Conservation (phyloP, 225 moss, liverwort and hornwort species). For the Straminergon stramineum region DNA sequence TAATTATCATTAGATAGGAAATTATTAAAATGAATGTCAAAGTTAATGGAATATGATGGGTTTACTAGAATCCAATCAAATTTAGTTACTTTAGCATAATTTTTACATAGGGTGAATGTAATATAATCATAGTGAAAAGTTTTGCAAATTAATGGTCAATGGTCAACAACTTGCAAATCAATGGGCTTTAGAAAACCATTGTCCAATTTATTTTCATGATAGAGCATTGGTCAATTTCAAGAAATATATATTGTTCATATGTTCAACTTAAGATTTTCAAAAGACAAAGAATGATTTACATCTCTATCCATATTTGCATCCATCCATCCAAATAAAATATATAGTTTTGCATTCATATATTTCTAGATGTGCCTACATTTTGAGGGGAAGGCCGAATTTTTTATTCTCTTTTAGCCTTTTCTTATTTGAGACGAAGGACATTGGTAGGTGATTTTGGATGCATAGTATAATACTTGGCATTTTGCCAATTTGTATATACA, state of each 20-base stretch:
- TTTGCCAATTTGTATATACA: background rate
- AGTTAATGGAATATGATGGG: background rate
- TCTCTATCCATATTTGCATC: no score
- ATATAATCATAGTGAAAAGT: background rate
- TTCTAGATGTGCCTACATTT: background rate
- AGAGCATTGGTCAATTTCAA: background rate
- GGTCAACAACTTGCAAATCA: no score
- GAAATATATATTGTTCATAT: background rate
- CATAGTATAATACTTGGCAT: rapidly evolving
- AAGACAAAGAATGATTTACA: background rate
- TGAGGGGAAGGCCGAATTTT: rapidly evolving
- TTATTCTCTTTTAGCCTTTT: background rate
- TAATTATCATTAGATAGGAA: background rate
- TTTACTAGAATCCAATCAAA: background rate
- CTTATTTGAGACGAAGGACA: no score
- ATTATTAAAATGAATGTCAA: background rate
- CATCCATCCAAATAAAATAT: background rate
- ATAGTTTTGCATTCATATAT: background rate
- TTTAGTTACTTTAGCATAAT: background rate
- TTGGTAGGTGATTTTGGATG: no score
- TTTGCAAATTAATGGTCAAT: background rate
- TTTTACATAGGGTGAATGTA: background rate
- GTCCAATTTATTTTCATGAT: background rate
- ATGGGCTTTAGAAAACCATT: background rate
- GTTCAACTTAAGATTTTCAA: background rate